These are phyloP conservation scores for Plasmodium inui DNA, from an alignment of 169 alveolate species.

Conservation along the genomic window DNA sequence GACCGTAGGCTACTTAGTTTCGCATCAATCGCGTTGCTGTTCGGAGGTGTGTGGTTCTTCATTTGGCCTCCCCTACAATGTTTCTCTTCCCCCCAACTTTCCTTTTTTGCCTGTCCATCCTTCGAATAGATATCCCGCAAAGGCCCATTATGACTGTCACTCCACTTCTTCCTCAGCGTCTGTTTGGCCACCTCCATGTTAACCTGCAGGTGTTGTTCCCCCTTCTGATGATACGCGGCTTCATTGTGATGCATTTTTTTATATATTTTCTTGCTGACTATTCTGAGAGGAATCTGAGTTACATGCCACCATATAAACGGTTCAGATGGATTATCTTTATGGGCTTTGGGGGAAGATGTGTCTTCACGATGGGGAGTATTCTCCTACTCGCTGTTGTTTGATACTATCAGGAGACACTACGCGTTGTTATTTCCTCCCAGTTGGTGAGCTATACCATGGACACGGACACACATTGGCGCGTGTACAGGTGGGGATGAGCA, in stretches of 20 bases:
- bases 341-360: neutral
- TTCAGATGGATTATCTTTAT: neutral
- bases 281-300: neutral
- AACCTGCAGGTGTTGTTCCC: neutral
- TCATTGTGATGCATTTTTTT: neutral
- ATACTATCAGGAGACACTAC: neutral
- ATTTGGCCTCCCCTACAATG: neutral
- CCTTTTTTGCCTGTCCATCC: neutral
- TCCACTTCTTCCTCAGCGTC: neutral
- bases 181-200: neutral
- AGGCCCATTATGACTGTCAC: neutral
- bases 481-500: neutral
- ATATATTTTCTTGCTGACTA: neutral
- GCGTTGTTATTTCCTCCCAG: neutral
- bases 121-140: neutral
- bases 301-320: neutral
- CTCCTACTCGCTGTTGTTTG: neutral
- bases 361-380: neutral
- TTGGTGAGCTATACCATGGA: neutral
- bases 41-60: neutral
- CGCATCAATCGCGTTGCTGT: neutral
- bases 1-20: neutral
- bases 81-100: neutral
- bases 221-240: neutral
- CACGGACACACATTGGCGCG: neutral